phyloP scores from a whole-genome alignment of 306 rosid genomes.

The Trifolium repens region DNA sequence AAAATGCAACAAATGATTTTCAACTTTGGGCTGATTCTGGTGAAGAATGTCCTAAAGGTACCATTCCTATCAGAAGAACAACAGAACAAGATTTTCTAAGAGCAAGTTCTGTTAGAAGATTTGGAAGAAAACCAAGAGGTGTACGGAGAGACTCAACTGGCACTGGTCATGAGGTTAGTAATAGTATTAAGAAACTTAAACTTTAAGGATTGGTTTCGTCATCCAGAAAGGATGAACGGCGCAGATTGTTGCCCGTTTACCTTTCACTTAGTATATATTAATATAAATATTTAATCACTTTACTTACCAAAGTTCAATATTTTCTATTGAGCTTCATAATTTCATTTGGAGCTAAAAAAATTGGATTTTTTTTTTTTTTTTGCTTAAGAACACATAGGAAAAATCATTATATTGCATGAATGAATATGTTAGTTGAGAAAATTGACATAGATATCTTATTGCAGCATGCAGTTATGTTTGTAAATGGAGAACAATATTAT shows the following conservation, averaged over 20 bases:
- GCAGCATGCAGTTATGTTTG: constrained; percentile 97
- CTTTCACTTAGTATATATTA: too few species aligned
- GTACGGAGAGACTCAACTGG: constrained; percentile 87
- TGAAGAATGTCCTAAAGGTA: constrained; percentile 85
- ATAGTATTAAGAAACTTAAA: too few species aligned
- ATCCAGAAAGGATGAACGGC: too few species aligned
- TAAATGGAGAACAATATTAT: constrained; percentile 90
- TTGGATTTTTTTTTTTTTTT: too few species aligned
- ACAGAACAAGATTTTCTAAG: constrained; percentile 74
- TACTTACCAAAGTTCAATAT: constrained; percentile 17
- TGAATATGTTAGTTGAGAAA: too few species aligned
- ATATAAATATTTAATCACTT: too few species aligned
- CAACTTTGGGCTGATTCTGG: constrained; percentile 87
- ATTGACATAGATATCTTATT: constrained; percentile 15
- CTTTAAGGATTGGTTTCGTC: too few species aligned
- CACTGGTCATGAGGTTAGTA: constrained; percentile 87
- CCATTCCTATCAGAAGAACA: constrained; percentile 86
- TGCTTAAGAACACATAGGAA: too few species aligned
- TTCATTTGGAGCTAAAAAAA: too few species aligned
- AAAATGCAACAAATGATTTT: constrained; percentile 49
- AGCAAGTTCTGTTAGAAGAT: constrained; percentile 74
- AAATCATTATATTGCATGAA: too few species aligned
- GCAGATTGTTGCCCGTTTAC: too few species aligned
- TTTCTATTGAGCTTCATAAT: neutral
- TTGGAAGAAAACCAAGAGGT: constrained; percentile 78